phyloP scores from a whole-genome alignment of 495 filamentous ascomycete species.

The Filosporella fistucella region DNA sequence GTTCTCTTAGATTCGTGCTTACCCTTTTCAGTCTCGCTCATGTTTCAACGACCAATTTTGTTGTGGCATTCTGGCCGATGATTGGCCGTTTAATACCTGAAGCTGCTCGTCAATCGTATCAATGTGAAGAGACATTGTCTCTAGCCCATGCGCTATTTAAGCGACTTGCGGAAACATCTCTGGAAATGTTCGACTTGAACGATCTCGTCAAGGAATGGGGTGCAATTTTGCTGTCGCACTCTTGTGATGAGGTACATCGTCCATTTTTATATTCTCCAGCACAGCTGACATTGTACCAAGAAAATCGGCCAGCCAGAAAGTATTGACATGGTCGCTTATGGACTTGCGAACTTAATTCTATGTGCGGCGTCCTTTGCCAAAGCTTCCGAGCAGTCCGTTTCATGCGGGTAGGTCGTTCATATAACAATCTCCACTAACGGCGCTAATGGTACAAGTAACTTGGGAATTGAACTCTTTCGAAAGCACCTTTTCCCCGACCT shows the following conservation, averaged over 20 bases:
- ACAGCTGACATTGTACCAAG: conserved; percentile 14
- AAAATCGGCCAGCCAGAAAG: conserved; percentile 45
- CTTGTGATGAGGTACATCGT: conserved; percentile 20
- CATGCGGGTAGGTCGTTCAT: conserved; percentile 37
- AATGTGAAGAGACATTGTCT: conserved; percentile 39
- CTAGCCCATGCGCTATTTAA: conserved; percentile 47
- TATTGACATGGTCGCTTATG: conserved; percentile 40
- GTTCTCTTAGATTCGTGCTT: background rate
- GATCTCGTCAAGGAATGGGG: conserved; percentile 50
- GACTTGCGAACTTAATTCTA: conserved; percentile 40
- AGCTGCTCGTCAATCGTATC: conserved; percentile 28
- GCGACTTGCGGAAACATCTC: conserved; percentile 45
- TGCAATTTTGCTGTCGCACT: conserved; percentile 47
- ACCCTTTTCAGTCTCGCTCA: conserved; percentile 16
- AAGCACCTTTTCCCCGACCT: conserved; percentile 67
- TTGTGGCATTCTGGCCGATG: conserved; percentile 43
- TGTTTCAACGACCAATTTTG: conserved; percentile 30
- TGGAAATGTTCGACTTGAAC: conserved; percentile 44
- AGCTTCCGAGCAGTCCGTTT: conserved; percentile 35
- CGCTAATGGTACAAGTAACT: conserved; percentile 27
- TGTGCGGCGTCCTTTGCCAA: conserved; percentile 45
- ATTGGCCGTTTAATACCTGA: conserved; percentile 35
- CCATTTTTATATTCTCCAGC: background rate
- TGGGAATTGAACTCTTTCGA: conserved; percentile 58
- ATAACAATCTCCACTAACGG: background rate